phyloP scores from a whole-genome alignment of 495 filamentous ascomycete genomes.

The Neurospora terricola region DNA sequence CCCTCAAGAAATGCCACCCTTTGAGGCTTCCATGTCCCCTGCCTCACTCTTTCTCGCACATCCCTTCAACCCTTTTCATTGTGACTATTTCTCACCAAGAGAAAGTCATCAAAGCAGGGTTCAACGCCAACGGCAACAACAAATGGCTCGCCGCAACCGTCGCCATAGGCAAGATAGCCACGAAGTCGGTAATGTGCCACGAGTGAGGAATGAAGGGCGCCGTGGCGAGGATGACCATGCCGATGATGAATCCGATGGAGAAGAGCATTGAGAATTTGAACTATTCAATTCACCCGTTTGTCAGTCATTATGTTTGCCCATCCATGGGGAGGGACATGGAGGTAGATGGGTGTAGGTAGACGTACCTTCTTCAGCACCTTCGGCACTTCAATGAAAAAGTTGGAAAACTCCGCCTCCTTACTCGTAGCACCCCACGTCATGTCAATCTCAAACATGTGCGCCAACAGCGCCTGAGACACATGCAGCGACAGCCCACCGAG shows the following conservation, averaged over 20 bases:
- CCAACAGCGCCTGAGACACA: conserved; percentile 54
- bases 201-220: conserved; percentile 52
- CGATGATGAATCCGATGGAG: conserved; percentile 47
- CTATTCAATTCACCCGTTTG: no score
- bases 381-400: conserved; percentile 74
- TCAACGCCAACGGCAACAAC: conserved; percentile 61
- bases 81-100: conserved; percentile 41
- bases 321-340: no score
- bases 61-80: no score
- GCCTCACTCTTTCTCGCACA: no score
- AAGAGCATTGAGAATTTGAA: conserved; percentile 68
- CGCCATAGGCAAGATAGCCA: conserved; percentile 72
- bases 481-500: conserved; percentile 62
- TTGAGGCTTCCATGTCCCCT: no score
- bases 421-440: conserved; percentile 64
- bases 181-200: conserved; percentile 67
- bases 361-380: conserved; percentile 55
- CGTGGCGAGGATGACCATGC: conserved; percentile 58
- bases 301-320: no score
- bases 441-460: conserved; percentile 64
- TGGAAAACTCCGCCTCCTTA: conserved; percentile 63
- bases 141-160: conserved; percentile 61
- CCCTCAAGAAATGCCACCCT: no score
- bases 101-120: conserved; percentile 75
- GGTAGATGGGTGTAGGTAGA: no score